Base-by-base conservation (phyloP, 179 eudicot genomes). In the Beta macrorhiza region DNA sequence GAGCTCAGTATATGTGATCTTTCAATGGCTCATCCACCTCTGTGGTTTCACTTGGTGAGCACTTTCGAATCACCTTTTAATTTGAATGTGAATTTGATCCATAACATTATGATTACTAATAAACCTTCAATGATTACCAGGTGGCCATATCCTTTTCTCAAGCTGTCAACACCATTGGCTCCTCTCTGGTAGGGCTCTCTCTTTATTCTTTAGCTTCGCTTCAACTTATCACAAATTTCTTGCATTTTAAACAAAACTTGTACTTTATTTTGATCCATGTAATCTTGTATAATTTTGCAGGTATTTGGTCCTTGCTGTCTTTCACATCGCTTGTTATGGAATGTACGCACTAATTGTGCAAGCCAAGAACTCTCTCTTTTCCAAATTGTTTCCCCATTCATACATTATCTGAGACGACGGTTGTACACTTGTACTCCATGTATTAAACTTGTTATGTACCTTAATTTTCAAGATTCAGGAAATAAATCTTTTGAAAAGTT, bases 141-240 rank as follows among this genome's bases (percentile, higher is more conserved):
- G 98, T 94, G 98, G 98, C 98, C 97, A 19, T 93, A 94, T 80
- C 93, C 95, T 53, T 94, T 93, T 81, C 91, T 94, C 2, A 94
- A 91, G 68, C 89, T 93, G 73, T 81, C 92, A 52, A 90, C 90
- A 70, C 90, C 95, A 63, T 84, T 83, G 82, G 91, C 97, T 1
- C 97, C 97, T 37, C 58, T 91, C 55, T 93, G 98, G 98, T 94
- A 90, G 20, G 82, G 29, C 13, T 10, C 11, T 59, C 16, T 51
- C 47, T 12, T 13, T 57, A 1, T 32, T 29, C 53, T 42, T 49
- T 73, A 3, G 2, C 19, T 75, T 49, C 32, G 42, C 17, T 67
- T 4, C 16, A 44, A 47, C 42, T 12, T 32, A 13, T 3, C 7
- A 15, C 13, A 37, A 11, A 59, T 20, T 44, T 19, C 55, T 5